These are phyloP conservation scores for Diaporthe ilicicola DNA, from an alignment of 2,329 filamentous ascomycete genomes.

Conservation along the genomic window DNA sequence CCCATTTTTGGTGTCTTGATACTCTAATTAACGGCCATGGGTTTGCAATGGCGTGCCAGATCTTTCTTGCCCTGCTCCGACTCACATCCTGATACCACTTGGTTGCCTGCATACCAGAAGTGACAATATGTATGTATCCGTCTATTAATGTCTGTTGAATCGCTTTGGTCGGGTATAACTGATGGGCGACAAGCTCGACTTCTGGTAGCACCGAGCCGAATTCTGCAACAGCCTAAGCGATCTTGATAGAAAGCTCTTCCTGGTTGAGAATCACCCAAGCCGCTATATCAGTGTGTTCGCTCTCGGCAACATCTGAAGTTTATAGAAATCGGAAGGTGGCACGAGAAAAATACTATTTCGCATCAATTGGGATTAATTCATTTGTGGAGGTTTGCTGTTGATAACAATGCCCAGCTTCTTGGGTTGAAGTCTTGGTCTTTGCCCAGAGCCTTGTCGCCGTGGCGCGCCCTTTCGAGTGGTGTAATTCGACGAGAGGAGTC, in stretches of 20 bases:
- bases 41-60: neutral
- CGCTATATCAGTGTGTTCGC: neutral
- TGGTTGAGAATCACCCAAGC: neutral
- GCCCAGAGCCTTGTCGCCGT: slow-evolving; percentile 23
- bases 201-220: neutral
- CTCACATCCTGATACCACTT: neutral
- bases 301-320: neutral
- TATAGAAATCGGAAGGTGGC: neutral
- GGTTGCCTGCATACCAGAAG: neutral
- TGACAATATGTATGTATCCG: neutral
- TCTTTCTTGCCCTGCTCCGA: neutral
- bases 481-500: neutral
- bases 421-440: neutral
- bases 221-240: neutral
- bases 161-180: neutral
- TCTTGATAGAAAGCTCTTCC: neutral
- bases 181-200: neutral
- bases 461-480: neutral
- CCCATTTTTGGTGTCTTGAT: neutral
- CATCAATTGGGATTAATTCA: neutral
- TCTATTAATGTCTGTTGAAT: neutral
- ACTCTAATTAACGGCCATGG: neutral
- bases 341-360: neutral
- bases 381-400: neutral
- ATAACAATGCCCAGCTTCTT: slow-evolving; percentile 7